Evolutionary conservation across 2,329 filamentous ascomycete species (phyloP).

Genomic region (Botrytis paeoniae): DNA sequence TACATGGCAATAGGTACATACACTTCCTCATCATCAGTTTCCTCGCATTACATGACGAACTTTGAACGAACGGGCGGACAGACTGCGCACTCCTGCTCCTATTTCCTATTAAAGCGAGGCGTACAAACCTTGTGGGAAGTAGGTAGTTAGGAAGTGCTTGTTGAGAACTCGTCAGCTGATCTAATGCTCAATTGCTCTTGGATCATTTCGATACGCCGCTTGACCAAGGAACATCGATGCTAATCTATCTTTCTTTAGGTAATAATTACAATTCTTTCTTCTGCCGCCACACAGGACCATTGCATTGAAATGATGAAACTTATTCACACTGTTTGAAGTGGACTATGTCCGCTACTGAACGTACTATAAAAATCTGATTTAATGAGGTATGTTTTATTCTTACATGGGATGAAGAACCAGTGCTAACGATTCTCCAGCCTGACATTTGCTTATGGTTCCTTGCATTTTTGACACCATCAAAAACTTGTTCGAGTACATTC

Average conservation of each 20-base stretch:
- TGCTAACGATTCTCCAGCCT: slow-evolving; percentile 29
- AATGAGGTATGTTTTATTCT: slow-evolving; percentile 41
- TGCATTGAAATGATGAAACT: slow-evolving; percentile 41
- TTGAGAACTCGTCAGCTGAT: slow-evolving; percentile 47
- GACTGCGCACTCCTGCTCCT: slow-evolving; percentile 40
- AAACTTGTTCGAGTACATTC: neutral
- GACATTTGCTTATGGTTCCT: slow-evolving; percentile 36
- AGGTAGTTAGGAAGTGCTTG: slow-evolving; percentile 40
- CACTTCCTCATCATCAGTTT: slow-evolving; percentile 4
- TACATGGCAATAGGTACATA: slow-evolving; percentile 36
- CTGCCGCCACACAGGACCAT: slow-evolving; percentile 24
- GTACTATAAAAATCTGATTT: slow-evolving; percentile 45
- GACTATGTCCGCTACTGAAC: slow-evolving; percentile 39
- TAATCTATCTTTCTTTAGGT: slow-evolving; percentile 27
- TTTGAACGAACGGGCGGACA: slow-evolving; percentile 48
- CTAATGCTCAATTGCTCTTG: slow-evolving; percentile 29
- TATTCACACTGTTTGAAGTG: slow-evolving; percentile 46
- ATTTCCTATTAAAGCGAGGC: slow-evolving; percentile 40
- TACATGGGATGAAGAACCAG: neutral
- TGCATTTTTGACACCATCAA: slow-evolving; percentile 15
- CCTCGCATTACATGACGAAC: slow-evolving; percentile 42
- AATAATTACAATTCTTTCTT: slow-evolving; percentile 21
- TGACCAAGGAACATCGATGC: slow-evolving; percentile 19
- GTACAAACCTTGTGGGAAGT: slow-evolving; percentile 42
- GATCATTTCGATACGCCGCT: slow-evolving; percentile 20